Evolutionary conservation across 371 early-diverging fungal species (phyloP).

Genomic region (Circinella umbellata): DNA sequence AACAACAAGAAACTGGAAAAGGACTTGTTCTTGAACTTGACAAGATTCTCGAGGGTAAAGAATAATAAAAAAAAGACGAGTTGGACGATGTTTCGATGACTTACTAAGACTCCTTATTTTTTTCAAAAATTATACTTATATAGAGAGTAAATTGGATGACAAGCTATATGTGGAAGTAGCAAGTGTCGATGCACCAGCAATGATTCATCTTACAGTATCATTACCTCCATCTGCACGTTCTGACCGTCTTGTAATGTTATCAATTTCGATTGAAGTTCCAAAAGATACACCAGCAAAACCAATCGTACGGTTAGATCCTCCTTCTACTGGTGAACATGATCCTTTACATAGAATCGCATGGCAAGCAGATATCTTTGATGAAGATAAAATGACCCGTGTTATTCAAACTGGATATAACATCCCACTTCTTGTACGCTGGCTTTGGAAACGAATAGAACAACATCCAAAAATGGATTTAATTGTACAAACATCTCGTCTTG

Average conservation of each 20-base stretch:
- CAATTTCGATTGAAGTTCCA: constrained; percentile 47
- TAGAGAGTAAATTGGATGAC: constrained; percentile 29
- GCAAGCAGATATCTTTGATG: constrained; percentile 43
- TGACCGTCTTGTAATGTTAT: constrained; percentile 27
- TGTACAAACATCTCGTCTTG: constrained; percentile 13
- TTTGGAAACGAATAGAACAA: constrained; percentile 39
- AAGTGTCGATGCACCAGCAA: constrained; percentile 37
- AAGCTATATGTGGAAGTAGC: constrained; percentile 32
- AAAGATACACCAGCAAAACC: constrained; percentile 36
- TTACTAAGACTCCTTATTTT: background rate
- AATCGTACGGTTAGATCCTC: constrained; percentile 29
- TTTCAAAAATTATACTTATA: background rate
- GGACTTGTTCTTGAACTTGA: constrained; percentile 25
- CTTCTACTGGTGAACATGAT: constrained; percentile 19
- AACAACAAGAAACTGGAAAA: constrained; percentile 1
- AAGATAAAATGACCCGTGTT: constrained; percentile 37
- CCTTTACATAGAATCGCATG: constrained; percentile 26
- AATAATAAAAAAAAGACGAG: background rate
- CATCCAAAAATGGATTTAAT: constrained; percentile 16
- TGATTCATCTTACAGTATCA: constrained; percentile 39
- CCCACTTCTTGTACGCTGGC: constrained; percentile 33
- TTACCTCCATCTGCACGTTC: constrained; percentile 32
- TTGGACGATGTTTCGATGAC: background rate
- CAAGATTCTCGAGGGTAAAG: constrained; percentile 37
- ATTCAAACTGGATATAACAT: constrained; percentile 35